Percentiles rank a stretch among this genome's conserved stretches.
These are phyloP conservation scores for Ceratocystis papillata DNA, from an alignment of 2,329 filamentous ascomycete species.

Conservation along the genomic window DNA sequence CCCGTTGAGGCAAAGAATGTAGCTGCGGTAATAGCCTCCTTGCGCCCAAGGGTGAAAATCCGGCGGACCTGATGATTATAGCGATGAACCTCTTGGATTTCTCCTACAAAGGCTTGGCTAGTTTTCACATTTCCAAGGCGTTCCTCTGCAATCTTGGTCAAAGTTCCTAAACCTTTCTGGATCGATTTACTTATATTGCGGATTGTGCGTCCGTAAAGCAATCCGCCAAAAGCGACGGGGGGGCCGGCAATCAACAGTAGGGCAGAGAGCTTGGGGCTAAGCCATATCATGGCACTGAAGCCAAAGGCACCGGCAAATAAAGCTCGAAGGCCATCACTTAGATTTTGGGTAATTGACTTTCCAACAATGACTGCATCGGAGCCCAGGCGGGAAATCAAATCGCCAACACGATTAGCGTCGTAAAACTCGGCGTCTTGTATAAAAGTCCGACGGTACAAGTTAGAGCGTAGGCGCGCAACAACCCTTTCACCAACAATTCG, in stretches of 20 bases:
- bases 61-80: conserved; percentile 89
- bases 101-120: conserved; percentile 89
- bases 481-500: conserved; percentile 92
- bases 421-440: conserved; percentile 99
- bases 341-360: conserved; percentile 95
- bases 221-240: conserved; percentile 78
- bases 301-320: conserved; percentile 84
- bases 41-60: conserved; percentile 81
- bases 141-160: conserved; percentile 97
- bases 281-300: conserved; percentile 88
- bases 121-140: conserved; percentile 94
- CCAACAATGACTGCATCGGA: conserved; percentile 97
- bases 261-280: conserved; percentile 80
- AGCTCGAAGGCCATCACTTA: conserved; percentile 88
- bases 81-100: conserved; percentile 76
- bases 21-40: conserved; percentile 77
- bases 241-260: conserved; percentile 80
- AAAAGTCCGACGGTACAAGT: conserved; percentile 83
- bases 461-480: conserved; percentile 76
- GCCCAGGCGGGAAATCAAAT: conserved; percentile 87
- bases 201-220: conserved; percentile 83
- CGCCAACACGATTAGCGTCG: conserved; percentile 91
- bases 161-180: conserved; percentile 80
- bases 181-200: conserved; percentile 84
- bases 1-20: conserved; percentile 82